Evolutionary conservation across 768 basidiomycete genomes (phyloP).

Genomic region (Xanthoconium purpureum): DNA sequence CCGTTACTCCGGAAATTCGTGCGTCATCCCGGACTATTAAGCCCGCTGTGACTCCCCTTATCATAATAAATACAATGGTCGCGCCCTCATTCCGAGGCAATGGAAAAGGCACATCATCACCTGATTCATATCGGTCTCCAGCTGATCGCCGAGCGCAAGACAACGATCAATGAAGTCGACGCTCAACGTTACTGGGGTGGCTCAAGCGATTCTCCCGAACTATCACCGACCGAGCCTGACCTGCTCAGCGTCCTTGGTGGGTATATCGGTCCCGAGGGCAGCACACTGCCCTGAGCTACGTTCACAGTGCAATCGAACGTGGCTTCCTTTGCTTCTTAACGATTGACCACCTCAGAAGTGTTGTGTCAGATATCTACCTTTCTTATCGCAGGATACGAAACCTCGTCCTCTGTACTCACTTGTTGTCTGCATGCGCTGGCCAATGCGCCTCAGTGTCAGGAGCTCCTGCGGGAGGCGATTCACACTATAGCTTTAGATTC

Average conservation of each 20-base stretch:
- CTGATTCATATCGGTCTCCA: constrained; percentile 52
- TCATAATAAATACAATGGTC: constrained; percentile 20
- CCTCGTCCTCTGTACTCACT: constrained; percentile 52
- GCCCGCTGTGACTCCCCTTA: constrained; percentile 1
- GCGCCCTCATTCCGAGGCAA: constrained; percentile 45
- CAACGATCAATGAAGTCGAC: constrained; percentile 33
- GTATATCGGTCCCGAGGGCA: constrained; percentile 20
- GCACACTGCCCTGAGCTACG: background rate
- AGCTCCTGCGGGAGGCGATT: constrained; percentile 45
- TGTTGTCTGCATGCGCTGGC: constrained; percentile 63
- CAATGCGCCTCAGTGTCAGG: constrained; percentile 44
- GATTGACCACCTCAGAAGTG: constrained; percentile 56
- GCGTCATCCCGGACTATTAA: constrained; percentile 12
- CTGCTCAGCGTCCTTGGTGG: constrained; percentile 54
- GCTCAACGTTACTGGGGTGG: constrained; percentile 12
- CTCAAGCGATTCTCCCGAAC: constrained; percentile 3
- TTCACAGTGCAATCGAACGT: constrained; percentile 58
- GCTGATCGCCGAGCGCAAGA: constrained; percentile 50
- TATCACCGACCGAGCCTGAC: constrained; percentile 28
- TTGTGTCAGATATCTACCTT: constrained; percentile 65
- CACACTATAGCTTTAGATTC: constrained; percentile 25
- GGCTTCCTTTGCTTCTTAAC: constrained; percentile 39
- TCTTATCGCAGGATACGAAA: constrained; percentile 64
- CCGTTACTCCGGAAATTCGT: constrained; percentile 53
- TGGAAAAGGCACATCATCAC: constrained; percentile 42